Percentiles rank a stretch among this genome's conserved stretches.
Conservation (phyloP, 2,329 filamentous ascomycete genomes). For the Alternaria sp. region DNA sequence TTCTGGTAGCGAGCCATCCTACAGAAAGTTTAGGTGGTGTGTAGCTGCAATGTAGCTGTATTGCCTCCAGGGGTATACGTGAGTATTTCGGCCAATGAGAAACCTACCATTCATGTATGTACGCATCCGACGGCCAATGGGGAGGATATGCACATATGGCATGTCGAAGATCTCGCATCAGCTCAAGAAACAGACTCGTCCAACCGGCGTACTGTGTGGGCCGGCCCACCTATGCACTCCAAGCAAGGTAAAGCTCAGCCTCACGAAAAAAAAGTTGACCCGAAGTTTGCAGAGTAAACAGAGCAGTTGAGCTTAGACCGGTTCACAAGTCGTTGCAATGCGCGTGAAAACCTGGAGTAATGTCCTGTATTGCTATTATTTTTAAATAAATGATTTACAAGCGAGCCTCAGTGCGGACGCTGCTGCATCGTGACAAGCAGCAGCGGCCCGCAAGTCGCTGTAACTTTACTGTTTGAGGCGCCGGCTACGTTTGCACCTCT, state of each 20-base stretch:
- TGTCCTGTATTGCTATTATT: slow-evolving; percentile 6
- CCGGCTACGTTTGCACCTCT: slow-evolving; percentile 38
- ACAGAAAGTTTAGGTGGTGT: slow-evolving; percentile 4
- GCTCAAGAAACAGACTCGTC: slow-evolving; percentile 15
- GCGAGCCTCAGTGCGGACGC: slow-evolving; percentile 22
- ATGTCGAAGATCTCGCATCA: slow-evolving; percentile 32
- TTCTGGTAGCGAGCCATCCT: slow-evolving; percentile 10
- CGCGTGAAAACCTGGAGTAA: neutral
- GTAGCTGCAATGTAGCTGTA: slow-evolving; percentile 1
- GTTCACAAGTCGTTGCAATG: neutral
- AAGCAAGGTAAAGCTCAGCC: slow-evolving; percentile 23
- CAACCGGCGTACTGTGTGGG: slow-evolving; percentile 33
- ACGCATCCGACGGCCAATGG: slow-evolving; percentile 30
- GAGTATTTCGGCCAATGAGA: slow-evolving; percentile 7
- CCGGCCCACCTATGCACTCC: slow-evolving; percentile 32
- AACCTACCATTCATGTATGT: slow-evolving; percentile 12
- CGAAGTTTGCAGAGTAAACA: slow-evolving; percentile 1
- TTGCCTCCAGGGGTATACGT: neutral
- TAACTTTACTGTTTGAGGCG: slow-evolving; percentile 32
- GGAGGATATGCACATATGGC: slow-evolving; percentile 22
- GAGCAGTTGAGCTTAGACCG: neutral
- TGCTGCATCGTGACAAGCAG: slow-evolving; percentile 34
- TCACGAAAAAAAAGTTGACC: slow-evolving; percentile 19
- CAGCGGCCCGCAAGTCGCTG: slow-evolving; percentile 36
- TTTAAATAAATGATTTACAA: slow-evolving; percentile 18